Evolutionary conservation across 2,329 filamentous ascomycete genomes (phyloP), one percentile per base, ranked within the genome.

Genomic region (Cercospora canescens): DNA sequence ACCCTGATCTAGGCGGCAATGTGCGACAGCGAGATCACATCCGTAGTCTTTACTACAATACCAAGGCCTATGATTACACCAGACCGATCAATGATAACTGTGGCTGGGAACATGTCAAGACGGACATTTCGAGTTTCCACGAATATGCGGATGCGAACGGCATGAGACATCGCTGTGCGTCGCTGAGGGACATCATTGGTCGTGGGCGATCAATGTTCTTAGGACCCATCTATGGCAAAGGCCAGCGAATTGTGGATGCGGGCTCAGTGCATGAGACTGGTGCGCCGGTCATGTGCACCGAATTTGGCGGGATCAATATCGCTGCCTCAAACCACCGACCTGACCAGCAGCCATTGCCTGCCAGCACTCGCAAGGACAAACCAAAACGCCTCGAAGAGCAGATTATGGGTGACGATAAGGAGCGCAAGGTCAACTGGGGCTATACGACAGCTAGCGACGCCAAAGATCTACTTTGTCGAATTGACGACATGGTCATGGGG

Each of bases 21-120:
- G 78, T 83, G 6, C 81, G 85, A 63, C 88, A 91, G 76, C 82
- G 88, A 14, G 85, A 89, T 71, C 89, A 91, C 71, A 83, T 91
- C 56, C 84, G 87, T 21, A 82, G 84, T 16, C 80, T 91, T 1
- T 90, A 90, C 74, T 87, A 87, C 71, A 74, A 85, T 64, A 91
- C 89, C 9, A 91, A 89, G 72, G 82, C 82, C 0, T 81, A 91
- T 1, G 89, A 91, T 69, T 82, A 86, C 1, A 89, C 85, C 0
- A 79, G 89, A 6, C 87, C 87, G 16, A 82, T 91, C 72, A 91
- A 91, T 72, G 88, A 91, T 75, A 91, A 91, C 76, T 91, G 88
- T 69, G 89, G 89, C 35, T 91, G 89, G 89, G 88, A 91, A 72
- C 88, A 90, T 68, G 87, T 90, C 6, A 71, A 81, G 11, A 88